Percentiles rank a stretch among this genome's conserved stretches.
Conservation (phyloP, 257 asterid genomes). For the Apocynum venetum region DNA sequence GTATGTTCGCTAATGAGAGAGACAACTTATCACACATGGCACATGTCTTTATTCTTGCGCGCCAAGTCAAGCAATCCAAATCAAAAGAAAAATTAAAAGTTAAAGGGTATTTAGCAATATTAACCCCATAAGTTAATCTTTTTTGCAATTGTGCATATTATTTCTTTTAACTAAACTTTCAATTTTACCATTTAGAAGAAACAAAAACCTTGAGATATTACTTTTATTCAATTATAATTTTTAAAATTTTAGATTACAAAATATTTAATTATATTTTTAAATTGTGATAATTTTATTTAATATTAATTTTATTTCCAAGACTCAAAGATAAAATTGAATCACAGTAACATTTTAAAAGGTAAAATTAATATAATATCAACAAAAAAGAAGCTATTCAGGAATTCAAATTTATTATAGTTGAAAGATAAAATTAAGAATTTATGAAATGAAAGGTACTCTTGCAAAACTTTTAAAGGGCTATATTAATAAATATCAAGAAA, state of each 20-base stretch:
- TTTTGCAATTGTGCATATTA: background rate
- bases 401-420: background rate
- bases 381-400: background rate
- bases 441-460: background rate
- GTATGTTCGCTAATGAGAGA: background rate
- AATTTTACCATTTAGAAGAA: too few species aligned
- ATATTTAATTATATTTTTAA: too few species aligned
- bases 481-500: background rate
- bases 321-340: background rate
- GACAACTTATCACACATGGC: conserved; percentile 6
- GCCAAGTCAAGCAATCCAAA: conserved; percentile 5
- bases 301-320: too few species aligned
- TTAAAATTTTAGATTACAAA: too few species aligned
- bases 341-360: too few species aligned
- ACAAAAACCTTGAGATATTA: too few species aligned
- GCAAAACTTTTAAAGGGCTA: background rate
- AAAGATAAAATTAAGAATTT: too few species aligned
- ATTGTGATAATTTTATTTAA: too few species aligned
- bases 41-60: conserved; percentile 13
- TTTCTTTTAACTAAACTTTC: background rate
- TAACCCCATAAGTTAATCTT: background rate
- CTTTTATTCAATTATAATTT: too few species aligned
- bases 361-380: background rate
- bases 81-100: background rate
- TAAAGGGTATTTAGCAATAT: background rate